Conservation (phyloP, 257 asterid species). For the Lavandula angustifolia region DNA sequence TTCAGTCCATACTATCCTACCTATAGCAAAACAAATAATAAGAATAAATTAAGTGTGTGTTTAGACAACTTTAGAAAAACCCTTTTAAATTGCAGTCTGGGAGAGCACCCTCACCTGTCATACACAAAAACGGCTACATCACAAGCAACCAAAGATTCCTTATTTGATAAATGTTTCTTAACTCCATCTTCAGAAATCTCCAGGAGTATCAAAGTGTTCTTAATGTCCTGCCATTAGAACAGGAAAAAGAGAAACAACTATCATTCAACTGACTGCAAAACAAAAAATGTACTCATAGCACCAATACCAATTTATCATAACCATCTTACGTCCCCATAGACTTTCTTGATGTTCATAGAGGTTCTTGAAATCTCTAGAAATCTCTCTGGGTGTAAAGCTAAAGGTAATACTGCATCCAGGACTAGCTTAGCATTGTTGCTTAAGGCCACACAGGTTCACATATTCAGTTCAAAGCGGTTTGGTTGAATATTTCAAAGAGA, state of each 20-base stretch:
- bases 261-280: slow-evolving; percentile 15
- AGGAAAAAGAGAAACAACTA: slow-evolving; percentile 4
- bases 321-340: background rate
- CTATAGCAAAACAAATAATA: background rate
- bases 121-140: slow-evolving; percentile 90
- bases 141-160: slow-evolving; percentile 75
- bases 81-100: too few relatives aligned
- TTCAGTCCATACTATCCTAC: slow-evolving; percentile 19
- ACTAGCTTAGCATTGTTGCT: background rate
- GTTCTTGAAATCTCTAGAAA: background rate
- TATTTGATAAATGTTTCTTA: slow-evolving; percentile 56
- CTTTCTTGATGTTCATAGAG: background rate
- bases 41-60: background rate
- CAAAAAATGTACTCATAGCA: slow-evolving; percentile 18
- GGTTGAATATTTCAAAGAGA: slow-evolving; percentile 6
- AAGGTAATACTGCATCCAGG: background rate
- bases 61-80: too few relatives aligned
- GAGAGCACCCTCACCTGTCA: slow-evolving; percentile 65
- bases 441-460: background rate
- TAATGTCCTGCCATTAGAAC: slow-evolving; percentile 60
- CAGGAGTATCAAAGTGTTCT: slow-evolving; percentile 73
- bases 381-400: background rate
- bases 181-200: slow-evolving; percentile 91
- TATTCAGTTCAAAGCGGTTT: background rate
- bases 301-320: slow-evolving; percentile 13